A percentile compares a stretch with the other conserved stretches of the same genome.
These are phyloP conservation scores for Pyricularia pennisetigena DNA, from an alignment of 2,329 filamentous ascomycete genomes.

Conservation along the genomic window DNA sequence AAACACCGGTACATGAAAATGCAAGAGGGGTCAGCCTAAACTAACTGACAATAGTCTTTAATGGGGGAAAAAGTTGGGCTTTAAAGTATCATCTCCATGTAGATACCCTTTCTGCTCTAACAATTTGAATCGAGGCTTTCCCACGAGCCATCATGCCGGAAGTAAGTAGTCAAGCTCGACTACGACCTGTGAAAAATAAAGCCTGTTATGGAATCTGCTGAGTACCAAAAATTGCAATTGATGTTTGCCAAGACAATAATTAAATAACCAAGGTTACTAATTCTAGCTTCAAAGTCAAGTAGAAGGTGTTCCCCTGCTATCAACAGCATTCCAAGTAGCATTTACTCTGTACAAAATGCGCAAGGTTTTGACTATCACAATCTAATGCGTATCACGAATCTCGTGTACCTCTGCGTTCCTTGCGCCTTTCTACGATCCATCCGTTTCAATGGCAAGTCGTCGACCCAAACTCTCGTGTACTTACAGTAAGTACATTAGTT, in stretches of 20 bases:
- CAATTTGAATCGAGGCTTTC: neutral
- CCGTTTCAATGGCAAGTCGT: neutral
- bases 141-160: neutral
- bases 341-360: neutral
- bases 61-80: too few species aligned
- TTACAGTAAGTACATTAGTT: neutral
- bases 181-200: neutral
- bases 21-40: neutral
- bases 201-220: neutral
- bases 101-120: too few species aligned
- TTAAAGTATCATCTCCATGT: too few species aligned
- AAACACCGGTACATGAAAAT: neutral
- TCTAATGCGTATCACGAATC: neutral
- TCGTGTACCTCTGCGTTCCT: neutral
- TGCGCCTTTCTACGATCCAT: neutral
- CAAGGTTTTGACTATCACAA: neutral
- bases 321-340: neutral
- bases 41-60: neutral
- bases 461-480: neutral
- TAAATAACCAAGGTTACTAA: neutral
- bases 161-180: neutral
- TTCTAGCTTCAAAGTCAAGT: too few species aligned
- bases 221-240: neutral
- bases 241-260: neutral
- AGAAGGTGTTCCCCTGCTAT: neutral